These are phyloP conservation scores for Physcia stellaris DNA, from an alignment of 495 filamentous ascomycete species.

Conservation along the genomic window DNA sequence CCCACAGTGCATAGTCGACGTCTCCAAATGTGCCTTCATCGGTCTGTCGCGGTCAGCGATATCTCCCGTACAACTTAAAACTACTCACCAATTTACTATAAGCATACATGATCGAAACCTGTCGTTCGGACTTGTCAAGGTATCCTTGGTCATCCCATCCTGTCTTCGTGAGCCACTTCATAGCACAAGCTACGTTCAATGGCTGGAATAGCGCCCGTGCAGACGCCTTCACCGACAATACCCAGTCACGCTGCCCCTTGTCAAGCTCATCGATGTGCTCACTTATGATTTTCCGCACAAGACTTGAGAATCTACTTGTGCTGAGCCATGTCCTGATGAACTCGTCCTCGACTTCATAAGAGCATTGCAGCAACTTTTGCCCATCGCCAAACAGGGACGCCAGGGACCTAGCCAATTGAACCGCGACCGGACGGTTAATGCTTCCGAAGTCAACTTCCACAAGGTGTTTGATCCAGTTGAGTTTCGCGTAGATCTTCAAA, in stretches of 20 bases:
- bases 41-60: background rate
- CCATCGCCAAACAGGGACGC: background rate
- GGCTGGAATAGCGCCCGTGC: background rate
- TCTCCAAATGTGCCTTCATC: background rate
- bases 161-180: background rate
- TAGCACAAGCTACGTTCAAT: background rate
- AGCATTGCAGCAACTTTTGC: background rate
- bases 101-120: background rate
- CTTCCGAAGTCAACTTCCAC: too few relatives aligned
- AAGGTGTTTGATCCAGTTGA: too few relatives aligned
- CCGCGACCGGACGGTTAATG: too few relatives aligned
- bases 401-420: too few relatives aligned
- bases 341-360: background rate
- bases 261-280: conserved; percentile 2
- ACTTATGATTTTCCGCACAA: conserved; percentile 12
- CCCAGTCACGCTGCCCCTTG: conserved; percentile 9
- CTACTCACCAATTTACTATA: background rate
- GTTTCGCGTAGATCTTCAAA: too few relatives aligned
- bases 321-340: background rate
- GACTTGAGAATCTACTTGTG: background rate
- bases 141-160: background rate
- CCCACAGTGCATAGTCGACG: background rate
- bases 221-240: background rate
- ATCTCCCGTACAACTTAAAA: background rate
- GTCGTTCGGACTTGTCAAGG: background rate